Base-by-base conservation (phyloP, 1,284 basidiomycete genomes). In the Rhodotorula sp. region DNA sequence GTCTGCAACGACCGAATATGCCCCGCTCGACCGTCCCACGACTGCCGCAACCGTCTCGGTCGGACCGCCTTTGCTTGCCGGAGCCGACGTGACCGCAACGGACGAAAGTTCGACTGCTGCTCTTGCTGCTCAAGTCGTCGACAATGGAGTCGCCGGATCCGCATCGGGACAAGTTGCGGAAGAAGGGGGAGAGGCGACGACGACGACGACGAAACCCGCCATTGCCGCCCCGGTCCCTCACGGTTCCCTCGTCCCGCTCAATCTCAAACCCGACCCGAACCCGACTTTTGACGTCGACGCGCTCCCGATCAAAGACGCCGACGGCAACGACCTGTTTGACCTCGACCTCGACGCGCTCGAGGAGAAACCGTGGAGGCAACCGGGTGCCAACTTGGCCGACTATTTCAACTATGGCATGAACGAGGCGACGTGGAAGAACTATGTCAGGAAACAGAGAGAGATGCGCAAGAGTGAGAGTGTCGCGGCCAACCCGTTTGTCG, bases 401-500 rank as follows among this genome's bases (percentile, higher is more conserved):
- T 99, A 93, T 89, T 99, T 99, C 83, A 99, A 99, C 82, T 99
- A 97, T 78, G 96, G 96, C 0, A 99, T 99, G 79, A 95, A 99
- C 80, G 96, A 99, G 82, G 86, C 93, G 20, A 90, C 90, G 26
- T 99, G 94, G 92, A 90, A 91, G 76, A 87, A 89, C 58, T 99
- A 95, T 80, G 90, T 91, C 77, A 89, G 90, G 79, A 88, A 91
- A 77, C 86, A 94, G 78, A 85, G 90, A 54, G 90, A 91, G 69
- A 83, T 95, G 75, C 89, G 89, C 4, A 89, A 92, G 61, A 82
- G 89, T 63, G 90, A 91, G 10, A 86, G 86, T 64, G 88, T 81
- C 1, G 70, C 80, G 4, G 74, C 79, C 17, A 76, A 78, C 67
- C 74, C 77, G 17, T 78, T 76, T 58, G 68, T 82, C 66, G 81